Conservation (phyloP, 805 yeast species). For the Candida germanica region DNA sequence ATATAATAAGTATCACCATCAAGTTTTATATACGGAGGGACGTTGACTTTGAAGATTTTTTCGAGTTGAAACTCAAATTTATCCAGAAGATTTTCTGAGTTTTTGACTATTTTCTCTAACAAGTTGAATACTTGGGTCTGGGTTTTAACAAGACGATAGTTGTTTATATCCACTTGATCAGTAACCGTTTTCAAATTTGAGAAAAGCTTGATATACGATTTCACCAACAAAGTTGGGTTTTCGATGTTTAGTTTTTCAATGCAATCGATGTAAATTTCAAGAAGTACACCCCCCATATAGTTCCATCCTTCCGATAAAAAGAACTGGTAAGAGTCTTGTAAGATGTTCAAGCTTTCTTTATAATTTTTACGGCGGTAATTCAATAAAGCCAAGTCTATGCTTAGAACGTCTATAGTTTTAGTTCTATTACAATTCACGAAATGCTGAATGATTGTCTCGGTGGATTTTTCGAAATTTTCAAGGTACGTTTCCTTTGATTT, state of each 20-base stretch:
- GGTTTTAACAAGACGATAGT: slow-evolving; percentile 21
- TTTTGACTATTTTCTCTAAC: slow-evolving; percentile 16
- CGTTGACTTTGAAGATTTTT: slow-evolving; percentile 31
- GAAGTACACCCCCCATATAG: slow-evolving; percentile 59
- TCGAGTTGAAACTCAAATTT: slow-evolving; percentile 28
- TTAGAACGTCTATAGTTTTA: slow-evolving; percentile 67
- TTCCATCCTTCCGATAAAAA: slow-evolving; percentile 76
- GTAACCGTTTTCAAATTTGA: slow-evolving; percentile 23
- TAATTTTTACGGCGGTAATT: slow-evolving; percentile 58
- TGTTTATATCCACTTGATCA: slow-evolving; percentile 24
- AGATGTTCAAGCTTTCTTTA: slow-evolving; percentile 56
- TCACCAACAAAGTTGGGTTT: slow-evolving; percentile 28
- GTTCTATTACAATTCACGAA: slow-evolving; percentile 52
- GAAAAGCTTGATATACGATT: slow-evolving; percentile 40
- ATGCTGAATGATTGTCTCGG: slow-evolving; percentile 53
- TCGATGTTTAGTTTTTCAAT: slow-evolving; percentile 41
- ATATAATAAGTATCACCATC: slow-evolving; percentile 35
- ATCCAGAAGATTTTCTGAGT: slow-evolving; percentile 17
- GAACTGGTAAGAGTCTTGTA: slow-evolving; percentile 66
- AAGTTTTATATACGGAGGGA: slow-evolving; percentile 34
- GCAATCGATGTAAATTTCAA: slow-evolving; percentile 68
- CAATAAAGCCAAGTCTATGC: slow-evolving; percentile 75
- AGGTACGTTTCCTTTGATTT: slow-evolving; percentile 16
- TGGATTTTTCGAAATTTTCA: slow-evolving; percentile 44
- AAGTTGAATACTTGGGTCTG: slow-evolving; percentile 15